phyloP scores from a whole-genome alignment of 352 stramenopile species.

The Globisporangium canariense region DNA sequence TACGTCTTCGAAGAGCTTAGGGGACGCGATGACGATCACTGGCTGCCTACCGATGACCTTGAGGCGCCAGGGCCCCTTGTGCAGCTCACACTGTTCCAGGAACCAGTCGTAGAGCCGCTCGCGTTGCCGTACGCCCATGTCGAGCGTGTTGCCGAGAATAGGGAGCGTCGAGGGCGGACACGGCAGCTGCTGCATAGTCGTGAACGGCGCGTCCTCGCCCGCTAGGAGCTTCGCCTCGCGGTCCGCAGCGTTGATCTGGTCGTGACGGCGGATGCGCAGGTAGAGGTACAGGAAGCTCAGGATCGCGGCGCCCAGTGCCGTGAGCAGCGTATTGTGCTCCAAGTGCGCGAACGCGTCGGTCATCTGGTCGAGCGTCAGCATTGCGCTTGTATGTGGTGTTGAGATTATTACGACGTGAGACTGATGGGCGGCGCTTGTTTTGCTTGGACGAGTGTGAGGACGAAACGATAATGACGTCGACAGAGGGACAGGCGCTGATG shows the following conservation, averaged over 20 bases:
- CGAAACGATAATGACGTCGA: too few relatives aligned
- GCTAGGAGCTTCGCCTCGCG: background rate
- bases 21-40: conserved; percentile 37
- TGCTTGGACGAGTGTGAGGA: too few relatives aligned
- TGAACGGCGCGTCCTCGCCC: background rate
- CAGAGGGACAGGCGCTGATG: too few relatives aligned
- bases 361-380: conserved; percentile 5
- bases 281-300: background rate
- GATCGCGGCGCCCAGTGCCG: background rate
- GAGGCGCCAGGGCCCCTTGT: conserved; percentile 42
- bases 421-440: too few relatives aligned
- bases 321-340: background rate
- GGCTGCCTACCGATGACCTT: conserved; percentile 31
- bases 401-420: too few relatives aligned
- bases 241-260: background rate
- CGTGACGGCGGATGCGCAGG: background rate
- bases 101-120: conserved; percentile 61
- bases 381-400: background rate
- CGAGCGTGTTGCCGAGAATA: conserved; percentile 52
- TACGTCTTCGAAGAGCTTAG: conserved; percentile 51
- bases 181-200: conserved; percentile 29
- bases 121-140: conserved; percentile 41
- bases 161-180: conserved; percentile 38
- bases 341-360: background rate
- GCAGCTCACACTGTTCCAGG: conserved; percentile 40